phyloP scores from a whole-genome alignment of 352 stramenopile genomes.

The Pythium oligandrum region DNA sequence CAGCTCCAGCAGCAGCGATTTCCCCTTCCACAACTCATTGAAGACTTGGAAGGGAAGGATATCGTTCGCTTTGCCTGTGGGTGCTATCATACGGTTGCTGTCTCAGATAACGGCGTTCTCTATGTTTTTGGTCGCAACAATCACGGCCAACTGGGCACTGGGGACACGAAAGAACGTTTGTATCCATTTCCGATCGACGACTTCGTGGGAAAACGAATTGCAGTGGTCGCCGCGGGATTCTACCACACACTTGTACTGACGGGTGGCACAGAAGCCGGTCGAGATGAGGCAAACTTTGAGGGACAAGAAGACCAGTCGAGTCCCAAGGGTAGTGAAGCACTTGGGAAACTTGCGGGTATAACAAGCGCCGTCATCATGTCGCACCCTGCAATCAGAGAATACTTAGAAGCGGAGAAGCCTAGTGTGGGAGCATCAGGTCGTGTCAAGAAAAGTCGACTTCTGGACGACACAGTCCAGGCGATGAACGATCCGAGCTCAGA shows the following conservation, averaged over 20 bases:
- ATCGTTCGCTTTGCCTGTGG: slow-evolving; percentile 84
- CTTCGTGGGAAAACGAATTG: slow-evolving; percentile 87
- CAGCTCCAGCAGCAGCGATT: slow-evolving; percentile 76
- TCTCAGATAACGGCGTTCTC: slow-evolving; percentile 86
- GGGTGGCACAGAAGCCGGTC: slow-evolving; percentile 54
- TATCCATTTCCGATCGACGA: slow-evolving; percentile 85
- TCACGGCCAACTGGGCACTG: slow-evolving; percentile 90
- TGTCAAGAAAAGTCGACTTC: too few relatives aligned
- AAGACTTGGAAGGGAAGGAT: slow-evolving; percentile 79
- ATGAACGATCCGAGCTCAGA: slow-evolving; percentile 23
- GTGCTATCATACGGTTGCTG: slow-evolving; percentile 89
- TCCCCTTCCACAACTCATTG: slow-evolving; percentile 43
- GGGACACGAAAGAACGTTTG: slow-evolving; percentile 84
- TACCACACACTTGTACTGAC: slow-evolving; percentile 92
- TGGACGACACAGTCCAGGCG: too few relatives aligned
- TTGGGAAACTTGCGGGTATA: too few relatives aligned
- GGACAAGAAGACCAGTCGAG: too few relatives aligned
- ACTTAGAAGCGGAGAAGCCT: too few relatives aligned
- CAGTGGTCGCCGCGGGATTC: slow-evolving; percentile 88
- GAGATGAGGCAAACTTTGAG: slow-evolving; percentile 19
- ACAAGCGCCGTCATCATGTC: too few relatives aligned
- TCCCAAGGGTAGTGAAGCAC: too few relatives aligned
- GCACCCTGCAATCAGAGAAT: too few relatives aligned
- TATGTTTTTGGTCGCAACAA: slow-evolving; percentile 95
- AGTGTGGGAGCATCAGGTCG: too few relatives aligned